Conservation (phyloP, 2,329 filamentous ascomycete genomes). For the Berkeleyomyces basicola region DNA sequence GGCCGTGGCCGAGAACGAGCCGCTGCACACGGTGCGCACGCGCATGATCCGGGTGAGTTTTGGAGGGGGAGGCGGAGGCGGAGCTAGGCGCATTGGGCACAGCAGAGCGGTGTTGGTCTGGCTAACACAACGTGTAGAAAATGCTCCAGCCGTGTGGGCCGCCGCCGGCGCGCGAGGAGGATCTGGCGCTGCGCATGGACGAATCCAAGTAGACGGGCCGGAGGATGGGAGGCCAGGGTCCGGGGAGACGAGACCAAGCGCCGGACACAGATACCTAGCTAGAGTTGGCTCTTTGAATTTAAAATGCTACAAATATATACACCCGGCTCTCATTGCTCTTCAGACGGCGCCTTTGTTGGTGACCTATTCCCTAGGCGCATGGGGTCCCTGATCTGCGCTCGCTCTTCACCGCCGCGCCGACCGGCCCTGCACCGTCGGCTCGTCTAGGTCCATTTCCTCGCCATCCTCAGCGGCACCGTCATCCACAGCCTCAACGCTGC, state of each 20-base stretch:
- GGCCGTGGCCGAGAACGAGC: slow-evolving; percentile 73
- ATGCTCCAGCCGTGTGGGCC: slow-evolving; percentile 48
- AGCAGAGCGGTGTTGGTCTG: too few species aligned
- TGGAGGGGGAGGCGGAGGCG: neutral
- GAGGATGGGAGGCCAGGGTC: neutral
- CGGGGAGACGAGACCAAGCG: too few species aligned
- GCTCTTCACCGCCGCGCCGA: neutral
- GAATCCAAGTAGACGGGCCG: slow-evolving; percentile 5
- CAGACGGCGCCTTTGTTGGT: too few species aligned
- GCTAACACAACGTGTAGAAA: slow-evolving; percentile 29
- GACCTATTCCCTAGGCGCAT: too few species aligned
- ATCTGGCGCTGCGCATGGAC: slow-evolving; percentile 16
- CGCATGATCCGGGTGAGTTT: slow-evolving; percentile 54
- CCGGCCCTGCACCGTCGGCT: neutral
- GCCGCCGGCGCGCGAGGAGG: slow-evolving; percentile 39
- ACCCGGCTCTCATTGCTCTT: neutral
- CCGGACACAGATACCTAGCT: too few species aligned
- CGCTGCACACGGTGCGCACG: slow-evolving; percentile 61
- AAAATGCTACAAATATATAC: neutral
- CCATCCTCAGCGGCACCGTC: slow-evolving; percentile 9
- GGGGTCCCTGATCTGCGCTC: too few species aligned
- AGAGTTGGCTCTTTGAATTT: too few species aligned
- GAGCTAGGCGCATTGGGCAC: too few species aligned
- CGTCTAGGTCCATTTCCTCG: slow-evolving; percentile 15
- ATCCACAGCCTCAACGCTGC: slow-evolving; percentile 13